Conservation (phyloP, 1,284 basidiomycete genomes). For the Cutaneotrichosporon spelunceum region DNA sequence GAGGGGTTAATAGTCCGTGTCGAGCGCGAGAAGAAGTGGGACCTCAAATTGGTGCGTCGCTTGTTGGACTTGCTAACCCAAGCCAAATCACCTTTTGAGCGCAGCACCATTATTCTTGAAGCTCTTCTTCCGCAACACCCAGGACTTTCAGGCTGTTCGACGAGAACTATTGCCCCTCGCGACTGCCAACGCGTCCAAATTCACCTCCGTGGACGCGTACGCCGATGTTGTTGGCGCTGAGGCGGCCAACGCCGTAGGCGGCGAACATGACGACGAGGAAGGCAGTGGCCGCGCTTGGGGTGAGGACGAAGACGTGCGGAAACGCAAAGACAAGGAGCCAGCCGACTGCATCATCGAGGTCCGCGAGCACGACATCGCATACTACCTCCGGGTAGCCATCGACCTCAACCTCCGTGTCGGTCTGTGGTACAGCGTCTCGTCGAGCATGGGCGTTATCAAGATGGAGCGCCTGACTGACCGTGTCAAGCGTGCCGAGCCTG, state of each 20-base stretch:
- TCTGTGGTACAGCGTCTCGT: conserved; percentile 89
- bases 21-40: conserved; percentile 81
- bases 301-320: conserved; percentile 55
- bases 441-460: conserved; percentile 74
- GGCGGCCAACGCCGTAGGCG: conserved; percentile 51
- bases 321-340: conserved; percentile 63
- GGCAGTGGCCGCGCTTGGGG: conserved; percentile 55
- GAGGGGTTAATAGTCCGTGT: conserved; percentile 80
- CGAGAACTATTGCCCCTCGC: conserved; percentile 88
- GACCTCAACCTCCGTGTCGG: conserved; percentile 95
- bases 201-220: conserved; percentile 94
- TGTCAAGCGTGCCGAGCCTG: conserved; percentile 97
- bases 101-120: conserved; percentile 83
- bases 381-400: conserved; percentile 96
- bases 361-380: conserved; percentile 94
- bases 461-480: conserved; percentile 73
- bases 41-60: conserved; percentile 67
- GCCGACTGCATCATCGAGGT: conserved; percentile 89
- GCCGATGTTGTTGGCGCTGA: conserved; percentile 92
- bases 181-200: conserved; percentile 83
- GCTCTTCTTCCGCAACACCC: conserved; percentile 86
- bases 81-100: conserved; percentile 93
- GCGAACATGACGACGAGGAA: conserved; percentile 54
- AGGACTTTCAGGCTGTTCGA: conserved; percentile 82
- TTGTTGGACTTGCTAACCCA: background rate